These are phyloP conservation scores for Coprinopsis strossmayeri DNA, from an alignment of 768 basidiomycete genomes.

Conservation along the genomic window DNA sequence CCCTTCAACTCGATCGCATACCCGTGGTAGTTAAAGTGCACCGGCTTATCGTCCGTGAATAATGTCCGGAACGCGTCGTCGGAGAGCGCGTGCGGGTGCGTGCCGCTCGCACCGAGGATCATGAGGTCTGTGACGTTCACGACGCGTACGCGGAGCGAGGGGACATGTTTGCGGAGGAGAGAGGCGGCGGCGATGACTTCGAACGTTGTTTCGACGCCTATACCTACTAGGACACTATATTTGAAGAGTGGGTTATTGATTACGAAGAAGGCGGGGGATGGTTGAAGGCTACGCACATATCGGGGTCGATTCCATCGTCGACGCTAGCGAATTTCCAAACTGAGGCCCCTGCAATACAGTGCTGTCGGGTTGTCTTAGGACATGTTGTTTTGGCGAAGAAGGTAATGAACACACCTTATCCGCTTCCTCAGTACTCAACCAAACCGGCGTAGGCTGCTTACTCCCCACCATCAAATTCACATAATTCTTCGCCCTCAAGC, in stretches of 20 bases:
- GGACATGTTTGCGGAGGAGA: slow-evolving; percentile 62
- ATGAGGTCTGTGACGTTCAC: slow-evolving; percentile 89
- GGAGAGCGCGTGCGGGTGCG: slow-evolving; percentile 71
- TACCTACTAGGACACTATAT: slow-evolving; percentile 80
- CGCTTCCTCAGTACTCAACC: slow-evolving; percentile 72
- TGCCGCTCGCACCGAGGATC: slow-evolving; percentile 63
- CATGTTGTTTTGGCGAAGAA: too few relatives aligned
- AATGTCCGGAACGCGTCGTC: slow-evolving; percentile 57
- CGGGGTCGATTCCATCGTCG: slow-evolving; percentile 64
- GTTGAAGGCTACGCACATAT: slow-evolving; percentile 63
- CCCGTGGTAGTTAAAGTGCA: slow-evolving; percentile 84
- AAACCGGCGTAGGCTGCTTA: slow-evolving; percentile 78
- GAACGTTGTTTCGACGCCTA: slow-evolving; percentile 84
- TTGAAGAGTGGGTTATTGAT: too few relatives aligned
- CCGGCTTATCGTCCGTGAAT: slow-evolving; percentile 62
- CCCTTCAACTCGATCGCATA: slow-evolving; percentile 71
- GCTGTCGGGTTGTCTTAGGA: slow-evolving; percentile 31
- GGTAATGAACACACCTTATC: slow-evolving; percentile 50
- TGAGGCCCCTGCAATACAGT: slow-evolving; percentile 83
- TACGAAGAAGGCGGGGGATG: too few relatives aligned
- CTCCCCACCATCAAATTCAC: slow-evolving; percentile 86
- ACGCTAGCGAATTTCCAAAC: slow-evolving; percentile 81
- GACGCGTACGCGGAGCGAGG: slow-evolving; percentile 74
- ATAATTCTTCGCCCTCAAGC: slow-evolving; percentile 78
- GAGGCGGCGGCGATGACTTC: slow-evolving; percentile 86